A percentile compares a stretch with the other conserved stretches of the same genome.
Evolutionary conservation across 1,284 basidiomycete species (phyloP).

Genomic region (Mycena sp.): DNA sequence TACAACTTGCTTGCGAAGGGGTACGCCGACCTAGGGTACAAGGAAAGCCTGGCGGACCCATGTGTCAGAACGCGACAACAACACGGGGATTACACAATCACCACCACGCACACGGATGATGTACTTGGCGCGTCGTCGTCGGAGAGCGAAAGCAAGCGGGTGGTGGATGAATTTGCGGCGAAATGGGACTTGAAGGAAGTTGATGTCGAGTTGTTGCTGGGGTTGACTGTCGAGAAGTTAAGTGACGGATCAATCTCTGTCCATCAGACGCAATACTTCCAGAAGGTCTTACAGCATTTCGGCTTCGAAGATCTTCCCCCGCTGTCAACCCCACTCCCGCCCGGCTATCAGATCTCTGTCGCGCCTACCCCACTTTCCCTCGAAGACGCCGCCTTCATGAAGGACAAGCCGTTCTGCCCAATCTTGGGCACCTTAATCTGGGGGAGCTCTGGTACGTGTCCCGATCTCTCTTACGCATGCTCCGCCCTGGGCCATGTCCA

Average conservation of each 20-base stretch:
- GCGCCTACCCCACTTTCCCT: neutral
- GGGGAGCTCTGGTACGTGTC: constrained; percentile 19
- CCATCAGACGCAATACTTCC: constrained; percentile 16
- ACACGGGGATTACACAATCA: constrained; percentile 5
- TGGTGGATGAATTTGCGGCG: constrained; percentile 17
- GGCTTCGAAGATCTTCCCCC: constrained; percentile 14
- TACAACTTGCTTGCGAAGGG: constrained; percentile 17
- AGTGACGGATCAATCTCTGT: constrained; percentile 4
- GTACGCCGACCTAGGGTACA: constrained; percentile 15
- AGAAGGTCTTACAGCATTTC: constrained; percentile 12
- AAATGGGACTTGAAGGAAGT: constrained; percentile 25
- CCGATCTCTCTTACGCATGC: constrained; percentile 19
- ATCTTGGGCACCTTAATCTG: constrained; percentile 19
- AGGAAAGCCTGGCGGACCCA: constrained; percentile 14
- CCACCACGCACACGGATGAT: constrained; percentile 21
- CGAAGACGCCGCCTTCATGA: constrained; percentile 18
- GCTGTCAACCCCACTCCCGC: constrained; percentile 18
- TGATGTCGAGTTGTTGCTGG: constrained; percentile 8
- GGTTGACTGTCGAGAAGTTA: constrained; percentile 19
- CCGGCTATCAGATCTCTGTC: constrained; percentile 17
- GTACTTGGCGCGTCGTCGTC: constrained; percentile 23
- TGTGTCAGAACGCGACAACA: constrained; percentile 9
- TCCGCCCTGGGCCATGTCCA: constrained; percentile 25
- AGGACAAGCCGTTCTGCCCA: constrained; percentile 19
- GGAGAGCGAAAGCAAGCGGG: neutral